Base-by-base conservation (phyloP, 2,329 filamentous ascomycete species). In the Emmonsiellopsis sp. region DNA sequence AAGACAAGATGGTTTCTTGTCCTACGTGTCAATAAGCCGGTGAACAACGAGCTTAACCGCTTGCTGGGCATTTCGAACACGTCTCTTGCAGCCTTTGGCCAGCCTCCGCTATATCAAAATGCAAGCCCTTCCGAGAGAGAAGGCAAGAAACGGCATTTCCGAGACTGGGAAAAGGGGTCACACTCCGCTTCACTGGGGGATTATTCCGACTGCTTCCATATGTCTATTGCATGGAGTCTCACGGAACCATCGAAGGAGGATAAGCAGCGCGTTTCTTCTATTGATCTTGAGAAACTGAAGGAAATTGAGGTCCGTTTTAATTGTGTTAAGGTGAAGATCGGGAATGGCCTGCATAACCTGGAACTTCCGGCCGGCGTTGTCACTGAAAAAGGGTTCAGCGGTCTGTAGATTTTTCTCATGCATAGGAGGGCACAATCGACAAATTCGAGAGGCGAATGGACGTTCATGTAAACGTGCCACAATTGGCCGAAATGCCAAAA, bases 141-240 rank as follows among this genome's bases (percentile, higher is more conserved):
- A 57, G 52, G 16, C 50, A 48, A 53, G 43, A 53, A 55, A 40
- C 45, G 32, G 35, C 31, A 48, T 32, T 37, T 30, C 34, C 34
- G 42, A 32, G 55, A 54, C 42, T 15, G 35, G n/a, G 9, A 26
- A 9, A 13, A 31, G 48, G 16, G 11, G 41, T 26, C 30, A 41
- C 6, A 30, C 3, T 9, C 37, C 9, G 35, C 16, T 31, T 5
- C 54, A 13, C 5, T 16, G 4, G 15, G 13, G 3, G 76, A 82
- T 60, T 67, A 68, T 52, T 77, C 78, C 4, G 68, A 76, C 48
- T 81, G 79, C 20, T 96, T 96, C 64, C 93, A 98, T 69, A 74
- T 97, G 55, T 95, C 90, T 45, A 82, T 98, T 53, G 93, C 86
- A 0, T 97, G 92, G 93, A 86, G 81, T 1, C 76, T 92, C 57